phyloP scores from a whole-genome alignment of 257 asterid species.

The Solanum rostratum region DNA sequence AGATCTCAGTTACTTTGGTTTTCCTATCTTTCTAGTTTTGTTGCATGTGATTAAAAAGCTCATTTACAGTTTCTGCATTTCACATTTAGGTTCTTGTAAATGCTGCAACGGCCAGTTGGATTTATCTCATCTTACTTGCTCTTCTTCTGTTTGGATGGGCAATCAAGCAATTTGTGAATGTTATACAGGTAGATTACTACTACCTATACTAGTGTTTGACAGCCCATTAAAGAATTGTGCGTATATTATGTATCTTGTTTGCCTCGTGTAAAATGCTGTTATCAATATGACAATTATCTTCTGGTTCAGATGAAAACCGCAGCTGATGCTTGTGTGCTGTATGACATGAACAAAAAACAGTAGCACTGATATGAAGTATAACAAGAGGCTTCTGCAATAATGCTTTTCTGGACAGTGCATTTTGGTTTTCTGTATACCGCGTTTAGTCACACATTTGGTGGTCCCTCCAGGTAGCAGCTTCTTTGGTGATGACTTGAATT shows the following conservation, averaged over 20 bases:
- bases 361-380: slow-evolving; percentile 10
- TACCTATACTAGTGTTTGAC: background rate
- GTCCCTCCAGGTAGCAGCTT: background rate
- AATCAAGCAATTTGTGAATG: slow-evolving; percentile 69
- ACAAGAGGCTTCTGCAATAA: background rate
- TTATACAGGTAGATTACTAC: slow-evolving; percentile 57
- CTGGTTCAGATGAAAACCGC: slow-evolving; percentile 84
- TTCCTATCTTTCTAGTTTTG: background rate
- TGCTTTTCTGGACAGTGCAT: background rate
- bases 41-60: background rate
- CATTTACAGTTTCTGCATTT: background rate
- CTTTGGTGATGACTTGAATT: background rate
- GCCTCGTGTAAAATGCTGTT: background rate
- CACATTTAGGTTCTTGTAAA: slow-evolving; percentile 47
- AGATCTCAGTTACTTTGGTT: slow-evolving; percentile 19
- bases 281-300: background rate
- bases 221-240: background rate
- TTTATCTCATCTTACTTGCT: slow-evolving; percentile 35
- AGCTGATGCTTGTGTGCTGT: slow-evolving; percentile 76
- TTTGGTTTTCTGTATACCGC: background rate
- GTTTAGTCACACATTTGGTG: background rate
- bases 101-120: slow-evolving; percentile 40
- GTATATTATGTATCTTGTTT: background rate
- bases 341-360: slow-evolving; percentile 65
- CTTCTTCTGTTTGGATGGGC: slow-evolving; percentile 62